Percentiles rank a stretch among this genome's conserved stretches.
phyloP scores from a whole-genome alignment of 176 grass and related monocot genomes.

The Coix lacrymajobi region DNA sequence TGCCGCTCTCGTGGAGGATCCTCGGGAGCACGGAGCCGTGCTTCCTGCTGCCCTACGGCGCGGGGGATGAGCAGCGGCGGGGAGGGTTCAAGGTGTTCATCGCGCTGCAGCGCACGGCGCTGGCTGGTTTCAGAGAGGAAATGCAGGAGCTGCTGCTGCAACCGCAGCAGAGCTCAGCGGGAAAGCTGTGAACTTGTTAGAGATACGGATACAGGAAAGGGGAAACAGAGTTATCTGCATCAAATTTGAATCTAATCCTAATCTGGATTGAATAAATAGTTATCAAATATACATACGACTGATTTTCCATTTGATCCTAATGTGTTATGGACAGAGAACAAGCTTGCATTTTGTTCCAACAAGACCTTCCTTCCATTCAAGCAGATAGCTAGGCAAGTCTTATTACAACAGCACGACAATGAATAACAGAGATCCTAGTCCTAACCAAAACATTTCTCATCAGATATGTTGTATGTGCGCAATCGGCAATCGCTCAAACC shows the following conservation, averaged over 20 bases:
- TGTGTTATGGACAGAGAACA: not conserved
- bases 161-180: not conserved
- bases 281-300: not conserved
- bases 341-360: conserved; percentile 10
- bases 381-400: conserved; percentile 16
- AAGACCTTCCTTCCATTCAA: conserved; percentile 29
- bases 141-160: conserved; percentile 40
- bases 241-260: not conserved
- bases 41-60: conserved; percentile 55
- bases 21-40: conserved; percentile 62
- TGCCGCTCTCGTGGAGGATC: conserved; percentile 66
- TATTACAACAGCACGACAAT: conserved; percentile 49
- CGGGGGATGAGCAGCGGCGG: conserved; percentile 17
- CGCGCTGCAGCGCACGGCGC: conserved; percentile 13
- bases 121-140: conserved; percentile 35
- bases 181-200: not conserved
- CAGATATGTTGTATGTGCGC: conserved; percentile 21
- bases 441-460: conserved; percentile 44
- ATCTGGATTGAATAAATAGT: not conserved
- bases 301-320: not conserved
- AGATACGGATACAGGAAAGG: too few relatives aligned
- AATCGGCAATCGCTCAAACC: conserved; percentile 36
- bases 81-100: conserved; percentile 63
- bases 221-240: not conserved
- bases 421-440: conserved; percentile 34